phyloP scores from a whole-genome alignment of 139 green algal genomes.

The Auxenochlorella pyrenoidosa region DNA sequence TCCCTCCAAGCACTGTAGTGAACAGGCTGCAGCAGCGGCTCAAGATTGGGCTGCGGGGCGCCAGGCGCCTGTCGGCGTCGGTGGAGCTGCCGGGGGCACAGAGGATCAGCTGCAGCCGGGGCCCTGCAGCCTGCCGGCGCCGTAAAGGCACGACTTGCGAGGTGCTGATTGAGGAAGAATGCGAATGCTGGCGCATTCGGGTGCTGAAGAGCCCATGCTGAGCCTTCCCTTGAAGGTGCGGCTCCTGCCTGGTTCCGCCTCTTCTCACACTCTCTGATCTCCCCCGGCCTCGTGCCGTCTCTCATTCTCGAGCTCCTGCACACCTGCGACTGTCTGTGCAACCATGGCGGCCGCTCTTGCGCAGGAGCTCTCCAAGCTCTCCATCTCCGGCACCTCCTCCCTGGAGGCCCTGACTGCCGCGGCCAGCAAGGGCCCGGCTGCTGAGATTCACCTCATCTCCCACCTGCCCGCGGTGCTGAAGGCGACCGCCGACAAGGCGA shows the following conservation, averaged over 20 bases:
- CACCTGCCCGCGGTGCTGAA: slow-evolving; percentile 71
- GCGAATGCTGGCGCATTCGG: too few species aligned
- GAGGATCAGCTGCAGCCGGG: too few species aligned
- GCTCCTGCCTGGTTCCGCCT: not conserved
- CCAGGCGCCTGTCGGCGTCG: too few species aligned
- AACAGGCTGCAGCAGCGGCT: too few species aligned
- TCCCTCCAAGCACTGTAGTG: too few species aligned
- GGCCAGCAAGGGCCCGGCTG: slow-evolving; percentile 6
- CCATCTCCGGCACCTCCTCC: not conserved
- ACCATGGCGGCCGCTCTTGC: slow-evolving; percentile 14
- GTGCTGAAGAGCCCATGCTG: too few species aligned
- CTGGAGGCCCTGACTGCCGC: slow-evolving; percentile 34
- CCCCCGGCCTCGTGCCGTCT: not conserved
- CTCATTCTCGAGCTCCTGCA: slow-evolving; percentile 3
- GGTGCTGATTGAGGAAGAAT: too few species aligned
- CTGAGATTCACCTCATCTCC: slow-evolving; percentile 77
- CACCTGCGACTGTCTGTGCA: not conserved
- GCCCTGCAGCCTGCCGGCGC: too few species aligned
- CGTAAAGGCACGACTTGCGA: too few species aligned
- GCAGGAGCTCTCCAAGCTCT: slow-evolving; percentile 35
- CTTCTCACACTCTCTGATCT: not conserved
- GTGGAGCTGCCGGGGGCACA: too few species aligned
- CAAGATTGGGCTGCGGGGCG: too few species aligned
- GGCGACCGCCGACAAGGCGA: slow-evolving; percentile 76
- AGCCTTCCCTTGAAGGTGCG: too few species aligned